phyloP scores from a whole-genome alignment of 768 basidiomycete species.

The Pleurotus citrinopileatus region DNA sequence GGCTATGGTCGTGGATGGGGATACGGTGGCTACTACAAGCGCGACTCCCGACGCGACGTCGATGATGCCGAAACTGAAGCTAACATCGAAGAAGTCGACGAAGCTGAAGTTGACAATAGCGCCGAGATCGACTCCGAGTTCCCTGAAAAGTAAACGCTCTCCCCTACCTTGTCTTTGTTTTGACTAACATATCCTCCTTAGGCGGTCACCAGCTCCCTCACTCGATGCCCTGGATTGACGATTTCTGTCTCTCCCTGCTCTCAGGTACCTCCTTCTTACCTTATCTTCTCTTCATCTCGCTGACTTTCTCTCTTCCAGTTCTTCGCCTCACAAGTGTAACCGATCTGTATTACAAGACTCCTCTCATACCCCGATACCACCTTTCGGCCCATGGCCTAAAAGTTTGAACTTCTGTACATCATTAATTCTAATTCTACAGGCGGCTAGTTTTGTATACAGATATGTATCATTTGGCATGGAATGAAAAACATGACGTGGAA shows the following conservation, averaged over 20 bases:
- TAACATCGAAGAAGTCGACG: not conserved
- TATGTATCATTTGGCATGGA: constrained; percentile 5
- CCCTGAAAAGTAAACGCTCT: not conserved
- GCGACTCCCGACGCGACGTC: not conserved
- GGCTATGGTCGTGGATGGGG: not conserved
- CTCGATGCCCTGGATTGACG: constrained; percentile 1
- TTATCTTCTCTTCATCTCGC: not conserved
- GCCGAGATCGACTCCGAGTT: not conserved
- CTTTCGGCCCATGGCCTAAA: constrained; percentile 7
- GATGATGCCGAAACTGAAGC: not conserved
- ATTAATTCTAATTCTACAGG: constrained; percentile 8
- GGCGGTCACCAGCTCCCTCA: not conserved
- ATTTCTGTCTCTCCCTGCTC: not conserved
- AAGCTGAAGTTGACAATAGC: not conserved
- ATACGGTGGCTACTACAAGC: constrained; percentile 1
- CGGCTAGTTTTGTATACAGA: constrained; percentile 8
- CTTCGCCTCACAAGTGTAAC: constrained; percentile 2
- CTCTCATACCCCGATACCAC: constrained; percentile 7
- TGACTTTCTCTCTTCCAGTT: not conserved
- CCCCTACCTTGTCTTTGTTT: not conserved
- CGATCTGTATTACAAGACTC: constrained; percentile 9
- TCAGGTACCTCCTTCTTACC: constrained; percentile 1
- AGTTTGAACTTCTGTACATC: constrained; percentile 3
- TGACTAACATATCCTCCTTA: not conserved
- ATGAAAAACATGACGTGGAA: constrained; percentile 7